Conservation (phyloP, 306 rosid genomes). For the Lathyrus oleraceus region DNA sequence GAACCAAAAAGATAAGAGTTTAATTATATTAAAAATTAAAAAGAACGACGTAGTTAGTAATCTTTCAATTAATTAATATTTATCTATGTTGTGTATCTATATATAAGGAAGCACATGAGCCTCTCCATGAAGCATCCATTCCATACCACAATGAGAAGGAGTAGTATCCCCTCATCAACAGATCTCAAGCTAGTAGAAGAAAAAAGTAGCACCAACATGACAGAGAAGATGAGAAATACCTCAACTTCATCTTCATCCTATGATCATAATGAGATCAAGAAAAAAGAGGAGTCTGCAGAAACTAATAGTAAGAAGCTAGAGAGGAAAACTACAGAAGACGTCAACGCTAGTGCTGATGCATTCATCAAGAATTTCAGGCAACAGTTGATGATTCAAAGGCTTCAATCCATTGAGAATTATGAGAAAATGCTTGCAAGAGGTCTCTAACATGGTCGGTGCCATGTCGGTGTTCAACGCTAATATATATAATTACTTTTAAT, state of each 20-base stretch:
- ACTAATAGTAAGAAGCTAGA: conserved; percentile 45
- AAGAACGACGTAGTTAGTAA: not conserved
- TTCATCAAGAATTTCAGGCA: conserved; percentile 86
- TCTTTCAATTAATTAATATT: conserved; percentile 23
- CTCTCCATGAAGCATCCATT: conserved; percentile 27
- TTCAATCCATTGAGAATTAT: conserved; percentile 78
- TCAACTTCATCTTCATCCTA: not conserved
- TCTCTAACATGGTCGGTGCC: conserved; percentile 24
- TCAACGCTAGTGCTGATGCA: conserved; percentile 81
- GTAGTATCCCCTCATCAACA: conserved; percentile 22
- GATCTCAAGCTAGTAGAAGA: conserved; percentile 12
- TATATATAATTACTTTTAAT: too few species aligned
- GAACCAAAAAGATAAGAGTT: too few species aligned
- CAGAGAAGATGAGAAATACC: conserved; percentile 31
- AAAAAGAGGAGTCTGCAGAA: not conserved
- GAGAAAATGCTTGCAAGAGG: conserved; percentile 78
- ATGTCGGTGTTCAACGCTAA: too few species aligned
- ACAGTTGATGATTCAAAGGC: conserved; percentile 78
- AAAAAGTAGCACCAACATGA: conserved; percentile 2
- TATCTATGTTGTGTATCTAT: not conserved
- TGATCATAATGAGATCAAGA: conserved; percentile 26
- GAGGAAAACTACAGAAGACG: conserved; percentile 59
- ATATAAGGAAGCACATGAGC: conserved; percentile 37
- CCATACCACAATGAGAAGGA: conserved; percentile 34
- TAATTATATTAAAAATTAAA: not conserved